Percentiles rank a stretch among this genome's conserved stretches.
These are phyloP conservation scores for Mrakia hoshinonis DNA, from an alignment of 768 basidiomycete species.

Conservation along the genomic window DNA sequence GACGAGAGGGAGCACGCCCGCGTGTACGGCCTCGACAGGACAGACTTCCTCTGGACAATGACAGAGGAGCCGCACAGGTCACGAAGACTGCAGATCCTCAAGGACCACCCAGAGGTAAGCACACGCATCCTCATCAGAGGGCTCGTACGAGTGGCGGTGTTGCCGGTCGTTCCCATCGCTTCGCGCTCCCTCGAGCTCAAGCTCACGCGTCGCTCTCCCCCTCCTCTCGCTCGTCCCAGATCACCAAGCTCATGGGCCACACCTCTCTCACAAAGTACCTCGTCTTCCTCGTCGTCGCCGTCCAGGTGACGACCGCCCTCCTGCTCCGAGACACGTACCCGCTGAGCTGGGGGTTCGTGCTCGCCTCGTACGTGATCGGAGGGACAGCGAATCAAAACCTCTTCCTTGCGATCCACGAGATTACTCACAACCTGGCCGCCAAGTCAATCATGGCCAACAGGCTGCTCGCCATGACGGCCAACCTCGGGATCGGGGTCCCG, in stretches of 20 bases:
- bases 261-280: conserved; percentile 86
- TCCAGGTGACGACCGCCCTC: conserved; percentile 62
- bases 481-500: conserved; percentile 86
- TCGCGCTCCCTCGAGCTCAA: background rate
- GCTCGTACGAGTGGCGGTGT: background rate
- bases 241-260: conserved; percentile 92
- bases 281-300: conserved; percentile 67
- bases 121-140: background rate
- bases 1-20: conserved; percentile 1
- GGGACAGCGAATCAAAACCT: conserved; percentile 96
- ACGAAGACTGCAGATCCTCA: conserved; percentile 77
- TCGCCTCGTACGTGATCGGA: conserved; percentile 73
- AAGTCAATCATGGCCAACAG: conserved; percentile 73
- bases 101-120: conserved; percentile 81
- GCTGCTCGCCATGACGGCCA: conserved; percentile 77
- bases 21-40: conserved; percentile 22
- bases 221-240: conserved; percentile 45
- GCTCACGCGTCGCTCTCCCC: background rate
- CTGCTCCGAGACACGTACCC: conserved; percentile 61
- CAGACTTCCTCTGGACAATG: conserved; percentile 91
- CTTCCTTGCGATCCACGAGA: conserved; percentile 96
- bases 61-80: conserved; percentile 95
- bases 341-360: conserved; percentile 61
- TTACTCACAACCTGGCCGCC: conserved; percentile 96
- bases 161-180: background rate